Evolutionary conservation across 2,329 filamentous ascomycete genomes (phyloP).

Genomic region (Ascochyta viciae-villosae): DNA sequence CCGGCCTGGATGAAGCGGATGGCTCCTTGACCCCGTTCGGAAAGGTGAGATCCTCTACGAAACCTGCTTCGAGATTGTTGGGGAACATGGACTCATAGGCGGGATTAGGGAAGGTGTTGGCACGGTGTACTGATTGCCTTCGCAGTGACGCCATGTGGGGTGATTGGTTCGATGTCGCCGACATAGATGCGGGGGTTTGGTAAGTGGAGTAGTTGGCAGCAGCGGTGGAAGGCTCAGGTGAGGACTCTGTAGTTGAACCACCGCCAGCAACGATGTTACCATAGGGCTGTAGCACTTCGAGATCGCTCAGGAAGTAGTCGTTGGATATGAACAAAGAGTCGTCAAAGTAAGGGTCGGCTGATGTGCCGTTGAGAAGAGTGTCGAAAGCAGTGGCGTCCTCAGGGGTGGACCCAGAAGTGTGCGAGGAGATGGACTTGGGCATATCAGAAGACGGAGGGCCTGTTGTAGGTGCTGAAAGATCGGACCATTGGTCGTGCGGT

Average conservation of each 20-base stretch:
- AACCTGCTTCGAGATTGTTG: constrained; percentile 43
- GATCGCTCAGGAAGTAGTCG: constrained; percentile 51
- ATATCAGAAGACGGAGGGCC: constrained; percentile 41
- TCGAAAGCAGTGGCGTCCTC: constrained; percentile 44
- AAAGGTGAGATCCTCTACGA: constrained; percentile 49
- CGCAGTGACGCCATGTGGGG: constrained; percentile 36
- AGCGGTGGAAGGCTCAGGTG: constrained; percentile 44
- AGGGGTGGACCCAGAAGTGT: constrained; percentile 42
- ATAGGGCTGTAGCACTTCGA: constrained; percentile 49
- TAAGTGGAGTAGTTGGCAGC: constrained; percentile 28
- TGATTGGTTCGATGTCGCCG: constrained; percentile 29
- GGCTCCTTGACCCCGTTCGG: constrained; percentile 42
- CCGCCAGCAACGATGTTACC: constrained; percentile 40
- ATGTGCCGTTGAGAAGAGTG: constrained; percentile 36
- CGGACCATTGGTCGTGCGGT: constrained; percentile 49
- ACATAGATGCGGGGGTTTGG: constrained; percentile 33
- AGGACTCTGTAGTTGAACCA: constrained; percentile 47
- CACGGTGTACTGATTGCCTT: constrained; percentile 33
- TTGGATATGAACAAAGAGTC: constrained; percentile 47
- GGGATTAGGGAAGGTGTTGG: constrained; percentile 45
- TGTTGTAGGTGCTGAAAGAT: constrained; percentile 40
- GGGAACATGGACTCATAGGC: constrained; percentile 48
- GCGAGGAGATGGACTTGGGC: constrained; percentile 44
- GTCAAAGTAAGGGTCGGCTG: constrained; percentile 47
- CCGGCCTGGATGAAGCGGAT: constrained; percentile 23